These are phyloP conservation scores for Mycena venus DNA, from an alignment of 768 basidiomycete species.

Conservation along the genomic window DNA sequence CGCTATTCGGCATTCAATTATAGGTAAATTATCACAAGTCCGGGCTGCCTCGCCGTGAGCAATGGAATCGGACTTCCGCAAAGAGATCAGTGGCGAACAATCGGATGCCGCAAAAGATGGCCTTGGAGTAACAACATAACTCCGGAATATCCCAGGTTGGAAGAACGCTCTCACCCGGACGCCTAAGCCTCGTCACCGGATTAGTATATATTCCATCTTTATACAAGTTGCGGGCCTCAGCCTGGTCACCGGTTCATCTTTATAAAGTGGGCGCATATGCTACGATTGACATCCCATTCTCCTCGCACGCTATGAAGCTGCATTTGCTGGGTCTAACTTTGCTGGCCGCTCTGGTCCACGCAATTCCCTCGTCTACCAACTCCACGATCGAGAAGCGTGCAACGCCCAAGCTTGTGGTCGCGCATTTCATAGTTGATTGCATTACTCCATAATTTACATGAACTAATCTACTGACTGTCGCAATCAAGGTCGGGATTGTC, in stretches of 20 bases:
- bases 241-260: neutral
- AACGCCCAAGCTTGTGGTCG: neutral
- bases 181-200: neutral
- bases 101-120: neutral
- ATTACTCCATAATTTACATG: neutral
- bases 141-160: neutral
- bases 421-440: neutral
- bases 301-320: neutral
- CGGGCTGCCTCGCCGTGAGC: neutral
- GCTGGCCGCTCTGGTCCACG: neutral
- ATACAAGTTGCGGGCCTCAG: neutral
- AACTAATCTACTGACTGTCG: neutral
- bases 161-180: neutral
- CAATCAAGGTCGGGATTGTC: neutral
- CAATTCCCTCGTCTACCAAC: neutral
- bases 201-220: neutral
- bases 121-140: neutral
- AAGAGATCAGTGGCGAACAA: neutral
- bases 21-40: too few species aligned
- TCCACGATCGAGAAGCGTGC: neutral
- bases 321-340: neutral
- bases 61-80: neutral
- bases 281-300: neutral
- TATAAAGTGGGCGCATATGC: neutral
- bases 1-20: neutral